These are phyloP conservation scores for Zymoseptoria ardabiliae DNA, from an alignment of 2,329 filamentous ascomycete genomes.

Conservation along the genomic window DNA sequence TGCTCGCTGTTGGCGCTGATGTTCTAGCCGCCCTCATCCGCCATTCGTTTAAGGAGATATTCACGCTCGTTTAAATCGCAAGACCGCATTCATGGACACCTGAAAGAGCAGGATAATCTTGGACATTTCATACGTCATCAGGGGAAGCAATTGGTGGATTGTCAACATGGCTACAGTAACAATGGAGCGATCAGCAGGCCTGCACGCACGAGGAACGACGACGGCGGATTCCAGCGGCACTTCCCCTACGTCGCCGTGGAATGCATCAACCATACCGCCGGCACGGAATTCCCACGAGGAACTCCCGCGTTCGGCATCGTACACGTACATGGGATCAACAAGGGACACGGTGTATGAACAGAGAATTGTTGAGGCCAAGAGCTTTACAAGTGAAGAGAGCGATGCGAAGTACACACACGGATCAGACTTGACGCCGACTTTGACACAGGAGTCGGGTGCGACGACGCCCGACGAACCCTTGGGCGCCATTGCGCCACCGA, in stretches of 20 bases:
- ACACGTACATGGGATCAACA: slow-evolving; percentile 44
- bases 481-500: slow-evolving; percentile 14
- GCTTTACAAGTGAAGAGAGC: slow-evolving; percentile 18
- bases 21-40: neutral
- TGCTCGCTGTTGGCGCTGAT: neutral
- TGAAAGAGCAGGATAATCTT: neutral
- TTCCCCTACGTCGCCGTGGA: slow-evolving; percentile 8
- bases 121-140: neutral
- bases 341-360: slow-evolving; percentile 23
- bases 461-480: slow-evolving; percentile 38
- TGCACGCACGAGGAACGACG: slow-evolving; percentile 1
- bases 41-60: neutral
- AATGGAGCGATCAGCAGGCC: slow-evolving; percentile 15
- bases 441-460: slow-evolving; percentile 34
- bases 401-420: slow-evolving; percentile 13
- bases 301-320: slow-evolving; percentile 51
- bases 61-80: neutral
- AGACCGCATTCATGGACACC: neutral
- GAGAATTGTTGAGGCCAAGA: slow-evolving; percentile 21
- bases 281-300: slow-evolving; percentile 11
- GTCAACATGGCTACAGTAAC: slow-evolving; percentile 16
- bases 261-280: slow-evolving; percentile 4
- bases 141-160: neutral
- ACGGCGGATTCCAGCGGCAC: neutral
- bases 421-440: slow-evolving; percentile 24